Evolutionary conservation across 1,284 basidiomycete genomes (phyloP).

Genomic region (Tremellales sp.): DNA sequence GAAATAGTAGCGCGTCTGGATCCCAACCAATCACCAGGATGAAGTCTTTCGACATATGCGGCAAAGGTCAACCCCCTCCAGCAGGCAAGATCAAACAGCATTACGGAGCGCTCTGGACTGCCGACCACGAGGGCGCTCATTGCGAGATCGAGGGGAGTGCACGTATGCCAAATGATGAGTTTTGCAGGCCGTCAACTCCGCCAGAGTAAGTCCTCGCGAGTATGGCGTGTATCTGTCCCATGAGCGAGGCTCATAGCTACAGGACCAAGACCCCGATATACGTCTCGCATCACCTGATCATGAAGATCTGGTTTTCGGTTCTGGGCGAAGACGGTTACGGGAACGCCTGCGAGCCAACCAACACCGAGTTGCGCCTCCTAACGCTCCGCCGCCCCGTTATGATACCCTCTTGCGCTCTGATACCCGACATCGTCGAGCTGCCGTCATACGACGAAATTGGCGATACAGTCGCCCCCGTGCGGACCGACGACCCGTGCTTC

Average conservation of each 20-base stretch:
- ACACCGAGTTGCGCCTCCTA: neutral
- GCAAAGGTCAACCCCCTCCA: constrained; percentile 14
- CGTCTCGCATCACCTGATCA: constrained; percentile 29
- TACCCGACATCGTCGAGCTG: neutral
- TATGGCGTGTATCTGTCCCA: neutral
- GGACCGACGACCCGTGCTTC: neutral
- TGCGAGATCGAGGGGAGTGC: constrained; percentile 16
- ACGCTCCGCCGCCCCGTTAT: neutral
- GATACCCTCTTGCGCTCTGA: neutral
- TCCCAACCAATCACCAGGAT: constrained; percentile 9
- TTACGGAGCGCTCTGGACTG: constrained; percentile 12
- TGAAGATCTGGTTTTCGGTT: constrained; percentile 39
- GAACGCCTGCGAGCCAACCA: neutral
- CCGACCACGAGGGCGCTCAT: constrained; percentile 18
- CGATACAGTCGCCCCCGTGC: neutral
- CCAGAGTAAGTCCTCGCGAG: constrained; percentile 16
- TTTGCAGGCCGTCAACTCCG: constrained; percentile 31
- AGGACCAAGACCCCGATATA: constrained; percentile 37
- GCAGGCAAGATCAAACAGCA: constrained; percentile 1
- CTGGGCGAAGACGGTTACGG: constrained; percentile 27
- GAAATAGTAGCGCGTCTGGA: constrained; percentile 16
- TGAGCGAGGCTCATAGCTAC: neutral
- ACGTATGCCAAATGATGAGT: constrained; percentile 33
- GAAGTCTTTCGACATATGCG: constrained; percentile 13
- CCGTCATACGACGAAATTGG: neutral